Percentiles rank a stretch among this genome's conserved stretches.
Evolutionary conservation across 352 stramenopile genomes (phyloP).

Genomic region (Pythium guiyangense): DNA sequence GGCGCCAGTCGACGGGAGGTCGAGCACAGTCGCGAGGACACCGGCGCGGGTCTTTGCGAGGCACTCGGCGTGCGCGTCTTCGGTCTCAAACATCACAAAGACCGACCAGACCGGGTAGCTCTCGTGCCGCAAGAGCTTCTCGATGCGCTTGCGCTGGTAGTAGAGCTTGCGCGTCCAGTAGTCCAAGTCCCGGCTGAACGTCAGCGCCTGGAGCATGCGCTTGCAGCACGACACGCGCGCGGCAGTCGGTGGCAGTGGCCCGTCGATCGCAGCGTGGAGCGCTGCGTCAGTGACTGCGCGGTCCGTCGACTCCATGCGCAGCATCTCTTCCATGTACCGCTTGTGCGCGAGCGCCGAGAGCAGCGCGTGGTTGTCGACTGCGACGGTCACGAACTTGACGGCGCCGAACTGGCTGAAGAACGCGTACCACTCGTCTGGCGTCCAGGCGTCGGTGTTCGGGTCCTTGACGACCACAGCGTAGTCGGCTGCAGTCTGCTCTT

Average conservation of each 20-base stretch:
- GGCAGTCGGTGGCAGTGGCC: conserved; percentile 22
- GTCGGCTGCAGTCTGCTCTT: conserved; percentile 65
- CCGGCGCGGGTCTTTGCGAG: conserved; percentile 45
- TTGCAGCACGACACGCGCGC: conserved; percentile 16
- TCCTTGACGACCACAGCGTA: conserved; percentile 75
- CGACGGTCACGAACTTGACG: conserved; percentile 69
- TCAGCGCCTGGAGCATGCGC: conserved; percentile 32
- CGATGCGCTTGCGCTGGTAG: conserved; percentile 32
- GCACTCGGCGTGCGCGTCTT: conserved; percentile 51
- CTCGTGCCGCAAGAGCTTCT: conserved; percentile 27
- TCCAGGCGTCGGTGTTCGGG: conserved; percentile 55
- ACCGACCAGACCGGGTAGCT: conserved; percentile 64
- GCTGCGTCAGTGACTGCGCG: conserved; percentile 18
- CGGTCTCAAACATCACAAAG: conserved; percentile 76
- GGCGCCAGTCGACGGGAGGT: conserved; percentile 24
- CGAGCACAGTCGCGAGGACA: conserved; percentile 37
- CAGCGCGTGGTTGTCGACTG: conserved; percentile 54
- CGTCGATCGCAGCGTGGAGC: conserved; percentile 32
- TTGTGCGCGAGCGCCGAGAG: conserved; percentile 55
- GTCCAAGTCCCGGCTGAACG: conserved; percentile 40
- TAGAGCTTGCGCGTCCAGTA: conserved; percentile 63
- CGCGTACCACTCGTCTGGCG: conserved; percentile 57
- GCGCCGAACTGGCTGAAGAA: conserved; percentile 69
- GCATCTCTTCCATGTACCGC: conserved; percentile 65
- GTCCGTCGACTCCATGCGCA: conserved; percentile 60